Base-by-base conservation (phyloP, 306 rosid genomes). In the Luffa aegyptiaca region DNA sequence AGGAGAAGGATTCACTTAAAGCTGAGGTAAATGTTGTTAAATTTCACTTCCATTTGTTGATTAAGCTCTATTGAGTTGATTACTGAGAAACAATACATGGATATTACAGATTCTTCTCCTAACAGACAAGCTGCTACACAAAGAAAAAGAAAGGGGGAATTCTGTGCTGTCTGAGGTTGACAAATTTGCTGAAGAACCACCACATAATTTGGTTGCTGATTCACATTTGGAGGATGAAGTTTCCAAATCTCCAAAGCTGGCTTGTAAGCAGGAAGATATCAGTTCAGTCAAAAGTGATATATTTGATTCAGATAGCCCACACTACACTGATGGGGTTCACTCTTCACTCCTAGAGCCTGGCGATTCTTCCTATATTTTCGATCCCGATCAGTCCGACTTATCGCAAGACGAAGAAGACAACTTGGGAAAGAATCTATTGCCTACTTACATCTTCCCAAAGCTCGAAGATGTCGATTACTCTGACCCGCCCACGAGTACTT, bases 391-490 rank as follows among this genome's bases (percentile, higher is more conserved):
- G 65, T 93, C 95, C 0, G 98, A 93, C 59, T 51, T 82, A 39
- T 92, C 97, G 58, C 97, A 93, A 46, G 98, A 92, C 26, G 97
- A 92, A 82, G 94, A 90, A 59, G 97, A 89, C 26, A 90, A 87
- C 85, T 41, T 83, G 20, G 87, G 78, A 85, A 84, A 76, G 35
- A 80, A 11, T 82, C 79, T 90, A 4, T 86, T 90, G 79, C 92
- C 88, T 74, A 49, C 88, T 0, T 87, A 82, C 84, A 69, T 87
- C 84, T 90, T 92, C 76, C 90, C 92, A 2, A 93, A 90, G 82
- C 86, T 89, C 6, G 93, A 90, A 84, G 88, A 87, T 56, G 85
- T 82, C 0, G 83, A 86, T 82, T 93, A 88, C 92, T 86, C 93
- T 18, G 81, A 88, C 87, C 89, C 88, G 36, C 86, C 90, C 6